These are phyloP conservation scores for Blastosporella zonata DNA, from an alignment of 1,284 basidiomycete genomes.

Conservation along the genomic window DNA sequence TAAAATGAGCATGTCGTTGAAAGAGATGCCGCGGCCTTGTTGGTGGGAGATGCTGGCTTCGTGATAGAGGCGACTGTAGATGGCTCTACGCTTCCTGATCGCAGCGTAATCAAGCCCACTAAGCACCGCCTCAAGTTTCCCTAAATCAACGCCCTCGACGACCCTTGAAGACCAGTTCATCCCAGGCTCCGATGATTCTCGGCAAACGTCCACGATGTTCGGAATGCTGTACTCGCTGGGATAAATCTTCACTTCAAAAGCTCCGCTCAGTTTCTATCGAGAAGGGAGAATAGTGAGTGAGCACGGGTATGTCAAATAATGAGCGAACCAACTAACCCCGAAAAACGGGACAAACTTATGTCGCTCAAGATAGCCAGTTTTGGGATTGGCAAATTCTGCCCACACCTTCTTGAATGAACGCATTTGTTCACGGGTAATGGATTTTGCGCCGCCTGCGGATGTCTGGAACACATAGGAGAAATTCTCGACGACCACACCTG, in stretches of 20 bases:
- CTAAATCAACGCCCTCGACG: slow-evolving; percentile 60
- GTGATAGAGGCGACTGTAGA: slow-evolving; percentile 79
- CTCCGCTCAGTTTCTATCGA: slow-evolving; percentile 67
- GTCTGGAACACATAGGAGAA: slow-evolving; percentile 96
- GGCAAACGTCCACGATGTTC: slow-evolving; percentile 54
- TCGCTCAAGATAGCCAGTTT: slow-evolving; percentile 78
- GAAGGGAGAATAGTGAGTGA: slow-evolving; percentile 4
- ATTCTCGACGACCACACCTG: slow-evolving; percentile 92
- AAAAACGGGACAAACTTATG: slow-evolving; percentile 81
- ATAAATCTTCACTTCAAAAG: slow-evolving; percentile 86
- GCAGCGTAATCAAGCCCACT: slow-evolving; percentile 60
- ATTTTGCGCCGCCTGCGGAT: slow-evolving; percentile 76
- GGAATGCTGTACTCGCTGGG: slow-evolving; percentile 63
- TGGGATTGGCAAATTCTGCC: slow-evolving; percentile 79
- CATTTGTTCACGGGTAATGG: slow-evolving; percentile 88
- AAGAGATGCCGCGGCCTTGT: slow-evolving; percentile 80
- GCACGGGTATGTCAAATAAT: neutral
- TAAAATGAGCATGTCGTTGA: slow-evolving; percentile 87
- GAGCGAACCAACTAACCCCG: slow-evolving; percentile 47
- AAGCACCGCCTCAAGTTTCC: slow-evolving; percentile 58
- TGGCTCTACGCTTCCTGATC: slow-evolving; percentile 63
- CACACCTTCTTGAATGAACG: slow-evolving; percentile 93
- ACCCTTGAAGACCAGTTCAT: slow-evolving; percentile 31
- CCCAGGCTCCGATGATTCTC: slow-evolving; percentile 30
- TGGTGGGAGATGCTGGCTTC: slow-evolving; percentile 80